phyloP scores from a whole-genome alignment of 768 basidiomycete genomes.

The Suillus alpinus region DNA sequence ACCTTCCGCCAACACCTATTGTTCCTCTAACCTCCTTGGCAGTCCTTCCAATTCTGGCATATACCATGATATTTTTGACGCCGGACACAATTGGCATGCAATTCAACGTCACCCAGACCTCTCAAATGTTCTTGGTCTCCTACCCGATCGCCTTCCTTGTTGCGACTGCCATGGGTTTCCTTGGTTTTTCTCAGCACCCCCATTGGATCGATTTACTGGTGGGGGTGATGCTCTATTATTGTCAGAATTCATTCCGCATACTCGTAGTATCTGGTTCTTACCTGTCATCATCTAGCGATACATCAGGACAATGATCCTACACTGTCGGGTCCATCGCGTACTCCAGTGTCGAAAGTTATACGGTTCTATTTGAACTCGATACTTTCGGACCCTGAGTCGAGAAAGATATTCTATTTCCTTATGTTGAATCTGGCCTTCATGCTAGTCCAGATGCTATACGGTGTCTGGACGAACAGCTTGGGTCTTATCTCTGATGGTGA shows the following conservation, averaged over 20 bases:
- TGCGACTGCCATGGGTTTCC: conserved; percentile 51
- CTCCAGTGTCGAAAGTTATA: conserved; percentile 51
- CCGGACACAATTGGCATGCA: conserved; percentile 49
- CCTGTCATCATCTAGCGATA: conserved; percentile 39
- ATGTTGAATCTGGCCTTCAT: conserved; percentile 94
- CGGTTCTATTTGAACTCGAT: conserved; percentile 86
- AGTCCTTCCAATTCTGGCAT: conserved; percentile 60
- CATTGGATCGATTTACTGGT: conserved; percentile 59
- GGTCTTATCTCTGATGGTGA: conserved; percentile 96
- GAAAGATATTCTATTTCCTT: conserved; percentile 96
- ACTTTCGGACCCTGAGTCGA: conserved; percentile 85
- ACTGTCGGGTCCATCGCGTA: conserved; percentile 43
- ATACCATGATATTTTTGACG: conserved; percentile 57
- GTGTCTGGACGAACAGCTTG: conserved; percentile 95
- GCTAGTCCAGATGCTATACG: conserved; percentile 95
- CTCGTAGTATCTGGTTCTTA: not conserved
- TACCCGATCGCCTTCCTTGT: conserved; percentile 51
- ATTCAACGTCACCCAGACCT: conserved; percentile 46
- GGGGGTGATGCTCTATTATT: conserved; percentile 58
- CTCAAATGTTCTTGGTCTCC: conserved; percentile 57
- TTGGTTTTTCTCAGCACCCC: conserved; percentile 63
- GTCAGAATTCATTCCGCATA: conserved; percentile 35
- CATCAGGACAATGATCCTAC: conserved; percentile 46
- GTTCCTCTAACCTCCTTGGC: conserved; percentile 58
- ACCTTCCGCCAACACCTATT: conserved; percentile 47